Percentiles rank a stretch among this genome's conserved stretches.
Conservation (phyloP, 148 eudicot genomes). For the Spergularia marina region DNA sequence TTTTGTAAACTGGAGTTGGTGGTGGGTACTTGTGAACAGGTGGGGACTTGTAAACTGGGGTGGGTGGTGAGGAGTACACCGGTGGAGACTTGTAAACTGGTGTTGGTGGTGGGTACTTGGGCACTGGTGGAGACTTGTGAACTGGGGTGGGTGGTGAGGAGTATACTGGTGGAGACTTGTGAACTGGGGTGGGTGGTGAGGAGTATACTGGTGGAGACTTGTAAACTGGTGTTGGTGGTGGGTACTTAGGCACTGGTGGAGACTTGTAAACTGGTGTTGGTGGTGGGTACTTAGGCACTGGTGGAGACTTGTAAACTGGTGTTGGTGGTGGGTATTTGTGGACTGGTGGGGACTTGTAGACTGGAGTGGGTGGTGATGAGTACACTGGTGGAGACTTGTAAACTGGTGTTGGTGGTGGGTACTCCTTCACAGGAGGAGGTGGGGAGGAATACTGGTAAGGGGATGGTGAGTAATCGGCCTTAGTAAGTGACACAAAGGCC, state of each 20-base stretch:
- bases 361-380: conserved; percentile 11
- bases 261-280: conserved; percentile 21
- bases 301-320: conserved; percentile 18
- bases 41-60: conserved; percentile 18
- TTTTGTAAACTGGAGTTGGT: conserved; percentile 12
- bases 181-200: conserved; percentile 15
- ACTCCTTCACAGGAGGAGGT: conserved; percentile 25
- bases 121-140: conserved; percentile 22
- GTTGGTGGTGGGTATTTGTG: conserved; percentile 24
- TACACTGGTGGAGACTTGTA: no score
- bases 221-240: conserved; percentile 25
- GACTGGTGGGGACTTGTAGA: conserved; percentile 23
- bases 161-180: conserved; percentile 22
- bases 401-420: conserved; percentile 21
- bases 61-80: conserved; percentile 7
- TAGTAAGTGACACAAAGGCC: conserved; percentile 37
- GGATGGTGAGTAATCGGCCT: conserved; percentile 44
- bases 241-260: conserved; percentile 11
- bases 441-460: conserved; percentile 17
- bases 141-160: background rate
- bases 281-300: background rate
- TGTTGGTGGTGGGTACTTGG: conserved; percentile 26
- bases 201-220: conserved; percentile 23
- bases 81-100: conserved; percentile 29
- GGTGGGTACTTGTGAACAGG: conserved; percentile 16